A percentile compares a stretch with the other conserved stretches of the same genome.
These are phyloP conservation scores for Cryomyces antarcticus DNA, from an alignment of 495 filamentous ascomycete species.

Conservation along the genomic window DNA sequence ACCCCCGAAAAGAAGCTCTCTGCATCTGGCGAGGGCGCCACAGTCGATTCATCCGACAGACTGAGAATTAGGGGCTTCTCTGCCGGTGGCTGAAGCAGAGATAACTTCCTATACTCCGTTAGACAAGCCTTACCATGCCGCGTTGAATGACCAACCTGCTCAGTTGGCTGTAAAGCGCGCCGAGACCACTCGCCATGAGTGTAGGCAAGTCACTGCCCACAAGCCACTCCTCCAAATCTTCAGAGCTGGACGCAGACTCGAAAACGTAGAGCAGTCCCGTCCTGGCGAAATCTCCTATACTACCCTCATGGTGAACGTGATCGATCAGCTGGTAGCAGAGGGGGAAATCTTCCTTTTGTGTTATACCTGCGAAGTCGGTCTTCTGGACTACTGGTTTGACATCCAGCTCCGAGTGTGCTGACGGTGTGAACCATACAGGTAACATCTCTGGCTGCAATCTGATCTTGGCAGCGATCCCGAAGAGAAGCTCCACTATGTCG, in stretches of 20 bases:
- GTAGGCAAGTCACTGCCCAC: constrained; percentile 93
- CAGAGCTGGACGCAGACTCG: constrained; percentile 69
- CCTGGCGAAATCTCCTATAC: constrained; percentile 88
- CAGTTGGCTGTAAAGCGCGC: constrained; percentile 89
- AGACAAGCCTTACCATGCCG: background rate
- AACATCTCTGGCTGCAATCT: constrained; percentile 68
- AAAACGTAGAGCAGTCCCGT: constrained; percentile 92
- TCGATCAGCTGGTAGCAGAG: constrained; percentile 89
- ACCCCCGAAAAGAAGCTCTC: constrained; percentile 45
- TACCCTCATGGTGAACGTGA: constrained; percentile 84
- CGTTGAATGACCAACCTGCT: constrained; percentile 37
- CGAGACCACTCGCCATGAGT: constrained; percentile 87
- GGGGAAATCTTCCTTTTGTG: constrained; percentile 83
- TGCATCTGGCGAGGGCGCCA: constrained; percentile 39
- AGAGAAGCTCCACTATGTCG: constrained; percentile 74
- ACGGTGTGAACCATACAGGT: constrained; percentile 63
- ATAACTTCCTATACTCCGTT: constrained; percentile 19
- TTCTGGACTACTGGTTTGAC: constrained; percentile 25
- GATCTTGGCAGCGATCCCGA: constrained; percentile 89
- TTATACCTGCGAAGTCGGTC: constrained; percentile 58
- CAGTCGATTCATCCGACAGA: constrained; percentile 62
- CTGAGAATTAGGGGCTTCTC: constrained; percentile 63
- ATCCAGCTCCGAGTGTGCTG: constrained; percentile 1
- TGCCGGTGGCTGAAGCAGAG: constrained; percentile 28
- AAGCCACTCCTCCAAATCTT: constrained; percentile 77